Evolutionary conservation across 768 basidiomycete species (phyloP), one percentile per base, ranked within the genome.

Genomic region (Pulveroboletus sp.): DNA sequence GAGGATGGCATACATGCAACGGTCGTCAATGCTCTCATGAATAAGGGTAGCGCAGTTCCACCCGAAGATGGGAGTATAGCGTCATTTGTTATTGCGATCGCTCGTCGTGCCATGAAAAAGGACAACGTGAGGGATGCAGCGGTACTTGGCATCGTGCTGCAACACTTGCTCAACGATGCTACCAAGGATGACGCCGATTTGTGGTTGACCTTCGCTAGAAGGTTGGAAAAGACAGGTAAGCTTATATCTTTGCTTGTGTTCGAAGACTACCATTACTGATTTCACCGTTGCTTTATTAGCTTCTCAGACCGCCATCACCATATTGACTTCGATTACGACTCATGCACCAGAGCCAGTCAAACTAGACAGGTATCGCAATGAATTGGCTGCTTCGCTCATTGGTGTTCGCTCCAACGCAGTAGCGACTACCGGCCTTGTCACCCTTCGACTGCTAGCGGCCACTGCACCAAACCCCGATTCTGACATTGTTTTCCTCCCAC

Each of bases 321-420:
- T 97, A 46, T 65, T 87, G 7, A 68, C 75, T 9, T 78, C 84
- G 4, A 69, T 93, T 35, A 76, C 82, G 10, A 69, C 73, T 19
- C 76, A 77, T 20, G 82, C 84, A 0, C 75, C 82, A 2, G 92
- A 94, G 55, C 81, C 82, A 8, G 78, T 77, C 0, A 79, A 80
- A 17, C 75, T 95, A 20, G 85, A 89, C 56, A 77, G 90, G 17
- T 88, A 87, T 60, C 80, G 94, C 17, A 97, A 94, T 63, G 93
- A 97, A 66, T 75, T 94, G 10, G 94, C 95, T 0, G 86, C 90
- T n/a, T 76, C 75, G 17, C 65, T 94, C 5, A 70, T 88, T 0
- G 87, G 86, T 20, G 74, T 97, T 13, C 76, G 77, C 2, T 63
- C 85, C 0, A 57, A 67, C 6, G 79, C 81, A 37, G 84, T 82